These are phyloP conservation scores for Agapanthus africanus DNA, from an alignment of 106 monocot genomes.

Conservation along the genomic window DNA sequence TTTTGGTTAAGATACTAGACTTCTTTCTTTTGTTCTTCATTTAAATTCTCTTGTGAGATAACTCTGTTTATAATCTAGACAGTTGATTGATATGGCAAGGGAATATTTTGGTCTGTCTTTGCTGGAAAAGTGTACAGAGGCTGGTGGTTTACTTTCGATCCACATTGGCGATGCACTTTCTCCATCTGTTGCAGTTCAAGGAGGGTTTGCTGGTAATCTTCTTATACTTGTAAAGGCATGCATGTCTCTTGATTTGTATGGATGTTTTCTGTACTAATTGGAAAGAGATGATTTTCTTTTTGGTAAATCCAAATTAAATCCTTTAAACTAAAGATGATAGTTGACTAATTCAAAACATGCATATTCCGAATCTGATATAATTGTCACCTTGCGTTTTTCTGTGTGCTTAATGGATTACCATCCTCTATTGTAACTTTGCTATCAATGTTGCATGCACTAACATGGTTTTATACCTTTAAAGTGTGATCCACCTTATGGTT, in stretches of 20 bases:
- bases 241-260: neutral
- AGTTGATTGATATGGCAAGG: slow-evolving; percentile 83
- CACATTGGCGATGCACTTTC: slow-evolving; percentile 85
- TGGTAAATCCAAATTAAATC: no score
- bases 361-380: no score
- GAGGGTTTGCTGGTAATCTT: slow-evolving; percentile 85
- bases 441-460: no score
- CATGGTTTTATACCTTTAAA: neutral
- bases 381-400: no score
- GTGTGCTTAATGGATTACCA: no score
- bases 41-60: neutral
- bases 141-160: slow-evolving; percentile 67
- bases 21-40: neutral
- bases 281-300: no score
- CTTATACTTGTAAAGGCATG: neutral
- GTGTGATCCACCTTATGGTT: neutral
- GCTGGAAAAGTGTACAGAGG: slow-evolving; percentile 46
- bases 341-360: no score
- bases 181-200: slow-evolving; percentile 43
- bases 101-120: slow-evolving; percentile 70
- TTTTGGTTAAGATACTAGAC: no score
- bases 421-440: no score
- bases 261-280: no score
- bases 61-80: slow-evolving; percentile 4
- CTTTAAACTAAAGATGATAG: no score